Evolutionary conservation across 2,329 filamentous ascomycete genomes (phyloP).

Genomic region (Coniochaeta ligniaria): DNA sequence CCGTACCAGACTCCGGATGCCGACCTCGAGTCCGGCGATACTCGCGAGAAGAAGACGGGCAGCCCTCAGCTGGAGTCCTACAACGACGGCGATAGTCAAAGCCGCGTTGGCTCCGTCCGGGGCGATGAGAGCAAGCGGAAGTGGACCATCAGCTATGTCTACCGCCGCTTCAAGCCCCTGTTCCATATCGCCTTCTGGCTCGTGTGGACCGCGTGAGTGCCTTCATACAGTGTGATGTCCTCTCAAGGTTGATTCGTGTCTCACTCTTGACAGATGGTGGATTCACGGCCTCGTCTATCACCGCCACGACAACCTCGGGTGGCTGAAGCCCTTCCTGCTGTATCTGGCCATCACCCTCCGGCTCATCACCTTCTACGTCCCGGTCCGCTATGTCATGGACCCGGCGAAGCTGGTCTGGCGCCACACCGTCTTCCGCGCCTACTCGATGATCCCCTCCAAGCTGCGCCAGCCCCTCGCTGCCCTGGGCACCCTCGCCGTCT

Average conservation of each 20-base stretch:
- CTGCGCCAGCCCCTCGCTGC: constrained; percentile 58
- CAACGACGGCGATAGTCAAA: background rate
- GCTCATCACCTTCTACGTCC: constrained; percentile 66
- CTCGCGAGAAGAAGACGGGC: background rate
- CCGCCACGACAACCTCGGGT: constrained; percentile 57
- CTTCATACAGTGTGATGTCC: background rate
- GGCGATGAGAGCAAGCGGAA: background rate
- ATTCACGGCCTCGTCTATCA: constrained; percentile 68
- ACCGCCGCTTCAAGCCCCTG: background rate
- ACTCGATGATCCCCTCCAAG: constrained; percentile 58
- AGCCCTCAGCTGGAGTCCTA: background rate
- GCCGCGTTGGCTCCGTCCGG: background rate
- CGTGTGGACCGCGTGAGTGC: background rate
- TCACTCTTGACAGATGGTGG: constrained; percentile 52
- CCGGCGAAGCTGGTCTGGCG: constrained; percentile 64
- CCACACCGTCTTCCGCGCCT: constrained; percentile 51
- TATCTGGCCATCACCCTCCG: constrained; percentile 71
- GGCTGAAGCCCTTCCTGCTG: constrained; percentile 77
- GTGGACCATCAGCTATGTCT: background rate
- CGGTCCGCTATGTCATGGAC: constrained; percentile 56
- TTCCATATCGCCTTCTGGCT: background rate
- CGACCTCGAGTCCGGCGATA: background rate
- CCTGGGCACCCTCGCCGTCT: constrained; percentile 57
- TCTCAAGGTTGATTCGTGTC: background rate
- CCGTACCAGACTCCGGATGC: background rate